phyloP scores from a whole-genome alignment of 768 basidiomycete species.

The Pisolithus sp. region DNA sequence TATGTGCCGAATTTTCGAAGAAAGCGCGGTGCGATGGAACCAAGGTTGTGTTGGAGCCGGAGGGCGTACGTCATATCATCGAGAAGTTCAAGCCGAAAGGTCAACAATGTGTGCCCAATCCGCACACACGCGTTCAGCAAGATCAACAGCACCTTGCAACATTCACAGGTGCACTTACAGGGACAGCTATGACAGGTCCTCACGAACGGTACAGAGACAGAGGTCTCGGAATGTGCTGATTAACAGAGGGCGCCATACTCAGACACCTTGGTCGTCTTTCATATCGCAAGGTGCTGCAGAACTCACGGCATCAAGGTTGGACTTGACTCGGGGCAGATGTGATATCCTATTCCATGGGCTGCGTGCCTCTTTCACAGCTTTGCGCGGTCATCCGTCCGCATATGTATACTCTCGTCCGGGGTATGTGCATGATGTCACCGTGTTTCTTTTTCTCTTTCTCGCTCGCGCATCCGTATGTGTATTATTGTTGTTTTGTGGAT shows the following conservation, averaged over 20 bases:
- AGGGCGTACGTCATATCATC: slow-evolving; percentile 38
- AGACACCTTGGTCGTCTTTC: background rate
- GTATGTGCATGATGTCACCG: background rate
- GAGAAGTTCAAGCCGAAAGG: slow-evolving; percentile 32
- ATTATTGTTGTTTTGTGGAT: background rate
- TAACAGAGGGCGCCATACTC: background rate
- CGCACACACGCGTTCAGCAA: background rate
- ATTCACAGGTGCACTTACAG: background rate
- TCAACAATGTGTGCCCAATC: slow-evolving; percentile 7
- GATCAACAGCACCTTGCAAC: slow-evolving; percentile 4
- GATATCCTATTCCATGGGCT: too few relatives aligned
- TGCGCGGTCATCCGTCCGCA: too few relatives aligned
- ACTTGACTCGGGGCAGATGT: too few relatives aligned
- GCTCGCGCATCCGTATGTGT: background rate
- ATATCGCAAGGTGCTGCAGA: background rate
- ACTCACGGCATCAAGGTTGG: too few relatives aligned
- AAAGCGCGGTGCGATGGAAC: slow-evolving; percentile 84
- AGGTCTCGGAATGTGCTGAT: background rate
- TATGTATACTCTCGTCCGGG: background rate
- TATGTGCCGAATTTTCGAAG: slow-evolving; percentile 72
- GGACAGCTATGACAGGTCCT: background rate
- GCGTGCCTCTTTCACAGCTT: too few relatives aligned
- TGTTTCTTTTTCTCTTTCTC: background rate
- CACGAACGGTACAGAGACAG: background rate
- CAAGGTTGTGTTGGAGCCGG: slow-evolving; percentile 67